Evolutionary conservation across 2,329 filamentous ascomycete genomes (phyloP).

Genomic region (Alternaria ventricosa): DNA sequence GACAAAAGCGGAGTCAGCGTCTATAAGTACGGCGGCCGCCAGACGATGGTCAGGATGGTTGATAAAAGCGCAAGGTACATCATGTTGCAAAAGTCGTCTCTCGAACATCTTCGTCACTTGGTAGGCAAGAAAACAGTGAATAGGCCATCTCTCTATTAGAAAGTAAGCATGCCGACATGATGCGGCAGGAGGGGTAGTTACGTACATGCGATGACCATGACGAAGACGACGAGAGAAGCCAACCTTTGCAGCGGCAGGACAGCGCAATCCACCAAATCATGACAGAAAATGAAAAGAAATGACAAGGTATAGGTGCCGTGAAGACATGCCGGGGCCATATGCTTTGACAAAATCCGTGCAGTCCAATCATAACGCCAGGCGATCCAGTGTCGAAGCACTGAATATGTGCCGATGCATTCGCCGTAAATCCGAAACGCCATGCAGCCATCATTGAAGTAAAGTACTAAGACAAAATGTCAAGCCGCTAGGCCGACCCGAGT

Average conservation of each 20-base stretch:
- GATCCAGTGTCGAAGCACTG: conserved; percentile 40
- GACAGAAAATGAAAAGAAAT: conserved; percentile 30
- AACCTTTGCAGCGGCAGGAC: conserved; percentile 44
- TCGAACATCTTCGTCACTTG: conserved; percentile 51
- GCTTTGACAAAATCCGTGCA: conserved; percentile 29
- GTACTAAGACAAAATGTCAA: conserved; percentile 42
- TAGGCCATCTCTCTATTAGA: conserved; percentile 52
- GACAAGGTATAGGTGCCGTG: conserved; percentile 42
- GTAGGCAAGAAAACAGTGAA: conserved; percentile 37
- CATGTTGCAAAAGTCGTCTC: conserved; percentile 35
- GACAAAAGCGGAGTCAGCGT: neutral
- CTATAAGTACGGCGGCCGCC: conserved; percentile 27
- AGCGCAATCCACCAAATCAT: conserved; percentile 41
- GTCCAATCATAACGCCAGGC: conserved; percentile 48
- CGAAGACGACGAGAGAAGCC: conserved; percentile 54
- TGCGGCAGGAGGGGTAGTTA: conserved; percentile 52
- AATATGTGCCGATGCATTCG: conserved; percentile 49
- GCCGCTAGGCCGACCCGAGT: conserved; percentile 36
- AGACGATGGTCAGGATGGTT: conserved; percentile 20
- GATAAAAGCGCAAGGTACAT: conserved; percentile 37
- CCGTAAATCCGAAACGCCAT: conserved; percentile 47
- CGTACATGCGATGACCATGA: conserved; percentile 55
- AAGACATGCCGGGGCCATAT: conserved; percentile 42
- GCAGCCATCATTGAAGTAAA: conserved; percentile 41
- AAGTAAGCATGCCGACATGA: conserved; percentile 49